Base-by-base conservation (phyloP, 2,329 filamentous ascomycete species). In the Spiromastix sp. region DNA sequence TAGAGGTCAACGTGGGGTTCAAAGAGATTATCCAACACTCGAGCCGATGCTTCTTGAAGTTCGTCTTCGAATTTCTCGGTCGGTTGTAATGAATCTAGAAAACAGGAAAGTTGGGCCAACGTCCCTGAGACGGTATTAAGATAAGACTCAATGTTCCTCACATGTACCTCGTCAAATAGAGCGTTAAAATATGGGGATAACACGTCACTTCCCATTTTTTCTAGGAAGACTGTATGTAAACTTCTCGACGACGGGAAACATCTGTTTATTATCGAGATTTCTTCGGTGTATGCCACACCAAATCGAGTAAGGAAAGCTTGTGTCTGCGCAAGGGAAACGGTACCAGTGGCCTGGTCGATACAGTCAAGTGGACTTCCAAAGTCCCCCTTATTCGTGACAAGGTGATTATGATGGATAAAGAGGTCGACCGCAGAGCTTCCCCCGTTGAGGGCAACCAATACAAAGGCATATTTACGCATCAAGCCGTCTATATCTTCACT, bases 1-100 rank as follows among this genome's bases (percentile, higher is more conserved):
- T 96, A 98, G 2, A 93, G 64, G 54, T 95, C 87, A n/a, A 96
- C 69, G 54, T 96, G 89, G 25, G 82, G 85, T 55, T 94, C 89
- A 49, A 94, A 96, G 1, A 86, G 77, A 42, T 72, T 73, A 11
- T 78, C 64, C 10, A 87, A 70, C 33, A 85, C 70, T 39, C 74
- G 68, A 48, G 78, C 79, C 10, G 81, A 72, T 45, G 79, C 76
- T 7, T 77, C 70, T 29, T 71, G 58, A 31, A 82, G 78, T 7
- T 74, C 72, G 19, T 74, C 61, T 12, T 70, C 67, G 0, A 74
- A 76, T 17, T 53, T 55, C 19, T 69, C 72, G 2, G 84, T 79
- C 2, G 81, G 74, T 33, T 74, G 70, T 5, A 95, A 61, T 0
- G 79, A 78, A 16, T 77, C 69, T 24, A 81, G 77, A 49, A 96